Base-by-base conservation (phyloP, 257 asterid genomes). In the Jacaranda mimosifolia region DNA sequence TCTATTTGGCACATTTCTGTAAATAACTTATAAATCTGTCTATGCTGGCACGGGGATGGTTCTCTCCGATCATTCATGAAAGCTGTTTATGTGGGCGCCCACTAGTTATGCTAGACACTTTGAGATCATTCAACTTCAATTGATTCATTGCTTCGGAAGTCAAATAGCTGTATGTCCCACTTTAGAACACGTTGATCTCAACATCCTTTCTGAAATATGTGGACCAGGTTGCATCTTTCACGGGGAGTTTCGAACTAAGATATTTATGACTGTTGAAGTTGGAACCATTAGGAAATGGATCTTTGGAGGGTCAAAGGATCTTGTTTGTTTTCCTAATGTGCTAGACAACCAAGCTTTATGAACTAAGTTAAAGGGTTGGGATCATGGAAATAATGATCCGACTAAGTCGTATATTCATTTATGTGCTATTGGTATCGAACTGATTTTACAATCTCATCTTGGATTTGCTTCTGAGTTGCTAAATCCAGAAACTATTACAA, bases 201-300 rank as follows among this genome's bases (percentile, higher is more conserved):
- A 35, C 43, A 39, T 15, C 68, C 49, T 38, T 48, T 21, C 7
- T 35, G 71, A 60, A 46, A 45, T 63, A 15, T 14, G 9, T 26
- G 14, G 13, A 14, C 64, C 48, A n/a, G 18, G 56, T 62, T 68
- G 55, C 73, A 18, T 59, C 55, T 63, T 56, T 7, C 11, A 18
- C 19, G 7, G 39, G 46, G 35, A 15, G 18, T 75, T 63, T 12
- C 43, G 17, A 55, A 17, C 39, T 65, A 3, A 39, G 72, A 45
- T 13, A 56, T 38, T 9, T 39, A 7, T 48, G 72, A 56, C 60
- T 9, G 52, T 75, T 14, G 72, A 59, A 63, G 69, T 64, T 64
- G 63, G 35, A 55, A 56, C 39, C 39, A 45, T 69, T 13, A 4
- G 17, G 35, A 17, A 36, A 42, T 81, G 64, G 46, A 26, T 49